Evolutionary conservation across 805 yeast genomes (phyloP), one percentile per base, ranked within the genome.

Genomic region (Barnettozyma vustinii): DNA sequence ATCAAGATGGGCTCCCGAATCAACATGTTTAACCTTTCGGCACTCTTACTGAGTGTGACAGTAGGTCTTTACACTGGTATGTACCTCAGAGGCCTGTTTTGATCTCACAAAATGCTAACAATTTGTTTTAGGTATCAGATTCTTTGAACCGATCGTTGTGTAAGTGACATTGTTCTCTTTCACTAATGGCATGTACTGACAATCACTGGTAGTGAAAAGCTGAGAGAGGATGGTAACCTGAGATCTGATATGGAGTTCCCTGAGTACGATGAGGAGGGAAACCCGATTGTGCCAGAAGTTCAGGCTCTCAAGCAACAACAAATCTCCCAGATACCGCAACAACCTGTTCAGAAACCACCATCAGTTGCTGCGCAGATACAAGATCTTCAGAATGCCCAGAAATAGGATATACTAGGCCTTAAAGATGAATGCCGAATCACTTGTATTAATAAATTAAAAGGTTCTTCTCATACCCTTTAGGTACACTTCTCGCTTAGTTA

Each of bases 81-180:
- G 64, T 52, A 27, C 21, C 23, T 20, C 33, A 8, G 30, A 26
- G 12, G 16, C 33, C 12, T n/a, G 16, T 30, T n/a, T n/a, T 30
- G 33, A 30, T 30, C 33, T 19, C 9, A 18, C 8, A 19, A 21
- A 23, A 40, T 2, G 23, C 43, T 40, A 40, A 40, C 43, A 26
- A 16, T 2, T 16, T 9, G 26, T 16, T 23, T 25, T 30, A 44
- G 87, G 87, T 3, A 66, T 79, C 48, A 79, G 75, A 60, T 86
- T 86, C 66, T 86, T 87, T 71, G 83, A 83, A 56, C 95, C 95
- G 2, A 63, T 86, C 16, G 76, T 86, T 3, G 75, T 85, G 82
- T 77, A 70, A 59, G 83, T 76, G 10, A 30, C 8, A 30, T 3
- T 30, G 16, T 30, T 30, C 33, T 30, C 33, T 30, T 13, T n/a